phyloP scores from a whole-genome alignment of 306 rosid species.

The Hippophae tibetana region DNA sequence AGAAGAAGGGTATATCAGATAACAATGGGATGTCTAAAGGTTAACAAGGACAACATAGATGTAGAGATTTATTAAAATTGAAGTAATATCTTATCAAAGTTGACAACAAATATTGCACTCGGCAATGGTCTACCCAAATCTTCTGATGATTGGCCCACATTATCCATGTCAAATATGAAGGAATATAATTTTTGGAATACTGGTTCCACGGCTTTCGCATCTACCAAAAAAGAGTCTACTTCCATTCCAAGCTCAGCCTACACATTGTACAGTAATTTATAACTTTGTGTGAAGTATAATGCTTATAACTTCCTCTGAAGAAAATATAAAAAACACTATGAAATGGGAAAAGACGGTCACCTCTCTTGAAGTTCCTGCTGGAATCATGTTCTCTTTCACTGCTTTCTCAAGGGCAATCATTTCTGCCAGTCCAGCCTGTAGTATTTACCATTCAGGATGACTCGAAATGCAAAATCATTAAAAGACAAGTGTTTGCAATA shows the following conservation, averaged over 20 bases:
- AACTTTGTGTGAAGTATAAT: constrained; percentile 6
- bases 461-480: not conserved
- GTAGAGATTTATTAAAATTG: not conserved
- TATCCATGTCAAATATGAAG: constrained; percentile 58
- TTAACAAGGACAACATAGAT: no score
- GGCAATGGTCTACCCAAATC: constrained; percentile 62
- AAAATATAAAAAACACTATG: constrained; percentile 6
- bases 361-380: constrained; percentile 87
- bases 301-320: not conserved
- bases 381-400: constrained; percentile 74
- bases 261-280: constrained; percentile 15
- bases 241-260: constrained; percentile 89
- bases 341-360: constrained; percentile 22
- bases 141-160: constrained; percentile 31
- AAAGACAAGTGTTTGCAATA: not conserved
- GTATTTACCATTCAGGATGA: constrained; percentile 4
- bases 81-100: constrained; percentile 73
- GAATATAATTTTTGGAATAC: constrained; percentile 73
- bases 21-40: not conserved
- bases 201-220: constrained; percentile 77
- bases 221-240: constrained; percentile 80
- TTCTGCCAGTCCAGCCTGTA: constrained; percentile 85
- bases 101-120: constrained; percentile 70
- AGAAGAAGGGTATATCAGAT: constrained; percentile 6
- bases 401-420: constrained; percentile 79